Evolutionary conservation across 371 early-diverging fungal genomes (phyloP), one percentile per base, ranked within the genome.

Genomic region (Rhizopus microsporus): DNA sequence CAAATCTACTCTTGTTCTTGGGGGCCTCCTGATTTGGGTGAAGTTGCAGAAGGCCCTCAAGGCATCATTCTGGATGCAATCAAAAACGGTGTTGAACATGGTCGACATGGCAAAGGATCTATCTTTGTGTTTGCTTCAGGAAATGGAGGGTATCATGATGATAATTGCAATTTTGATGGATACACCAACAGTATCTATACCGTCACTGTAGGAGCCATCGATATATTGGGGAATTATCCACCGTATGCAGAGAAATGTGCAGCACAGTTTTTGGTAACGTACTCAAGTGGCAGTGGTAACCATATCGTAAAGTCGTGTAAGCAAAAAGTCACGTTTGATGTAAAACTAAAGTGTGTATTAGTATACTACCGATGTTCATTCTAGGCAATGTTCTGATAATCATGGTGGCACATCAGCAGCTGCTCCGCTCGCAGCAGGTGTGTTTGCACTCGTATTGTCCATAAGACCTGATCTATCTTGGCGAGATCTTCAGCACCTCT

Each of bases 121-220:
- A 84, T 97, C 7, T 97, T 80, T 72, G 94, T 97, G 4, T 95
- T 97, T 78, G 97, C 96, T 0, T 86, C 93, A 0, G 97, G 97
- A 15, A 96, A 97, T 58, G 97, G 97, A 30, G 96, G 94, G 1
- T 61, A 71, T 3, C 60, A 56, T 12, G 83, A 79, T 40, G 97
- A 97, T 67, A 95, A 96, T 70, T 97, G 96, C 79, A 96, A 96
- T 68, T 94, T 86, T 78, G 97, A 97, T 65, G 97, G 97, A 9
- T 97, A 96, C 69, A 92, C 97, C 7, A 97, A 96, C 74, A 89
- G 91, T 60, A 87, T 93, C 15, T 97, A 92, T 69, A 94, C 96
- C 0, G 86, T 97, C 50, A 93, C 96, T 0, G 92, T 97, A 8
- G 93, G 93, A 8, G 95, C 97, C 13, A 82, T 96, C 53, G 90